Conservation (phyloP, 176 grass and related monocot species). For the Elaeis guineensis region DNA sequence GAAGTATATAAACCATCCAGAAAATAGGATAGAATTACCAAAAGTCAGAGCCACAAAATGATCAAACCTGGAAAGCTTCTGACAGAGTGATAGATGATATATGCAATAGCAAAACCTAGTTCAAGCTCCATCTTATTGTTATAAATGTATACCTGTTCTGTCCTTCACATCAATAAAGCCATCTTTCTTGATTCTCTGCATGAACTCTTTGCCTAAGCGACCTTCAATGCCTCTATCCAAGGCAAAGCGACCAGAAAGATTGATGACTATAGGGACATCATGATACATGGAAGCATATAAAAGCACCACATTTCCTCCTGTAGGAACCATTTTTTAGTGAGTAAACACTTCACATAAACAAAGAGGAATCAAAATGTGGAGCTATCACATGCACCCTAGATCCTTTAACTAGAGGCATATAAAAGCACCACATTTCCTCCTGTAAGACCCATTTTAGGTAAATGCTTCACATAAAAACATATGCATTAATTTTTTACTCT, state of each 20-base stretch:
- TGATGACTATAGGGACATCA: conserved; percentile 44
- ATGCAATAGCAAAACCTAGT: background rate
- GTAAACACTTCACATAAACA: background rate
- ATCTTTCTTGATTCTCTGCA: conserved; percentile 67
- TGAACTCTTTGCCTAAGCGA: conserved; percentile 65
- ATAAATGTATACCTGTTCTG: conserved; percentile 37
- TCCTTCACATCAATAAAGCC: conserved; percentile 86
- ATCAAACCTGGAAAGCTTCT: background rate
- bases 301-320: conserved; percentile 81
- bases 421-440: conserved; percentile 82
- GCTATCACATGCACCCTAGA: no score
- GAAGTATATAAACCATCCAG: background rate
- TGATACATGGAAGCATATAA: conserved; percentile 68
- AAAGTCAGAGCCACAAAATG: no score
- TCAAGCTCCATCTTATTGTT: background rate
- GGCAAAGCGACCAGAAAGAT: conserved; percentile 76
- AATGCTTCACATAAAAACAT: background rate
- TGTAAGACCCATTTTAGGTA: conserved; percentile 12
- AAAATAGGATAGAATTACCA: no score
- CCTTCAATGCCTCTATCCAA: conserved; percentile 68
- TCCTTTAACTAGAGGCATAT: conserved; percentile 39
- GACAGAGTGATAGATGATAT: background rate
- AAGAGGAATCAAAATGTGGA: no score
- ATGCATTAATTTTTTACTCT: no score
- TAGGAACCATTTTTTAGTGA: background rate